Evolutionary conservation across 2,329 filamentous ascomycete genomes (phyloP).

Genomic region (Bipolaris victoriae): DNA sequence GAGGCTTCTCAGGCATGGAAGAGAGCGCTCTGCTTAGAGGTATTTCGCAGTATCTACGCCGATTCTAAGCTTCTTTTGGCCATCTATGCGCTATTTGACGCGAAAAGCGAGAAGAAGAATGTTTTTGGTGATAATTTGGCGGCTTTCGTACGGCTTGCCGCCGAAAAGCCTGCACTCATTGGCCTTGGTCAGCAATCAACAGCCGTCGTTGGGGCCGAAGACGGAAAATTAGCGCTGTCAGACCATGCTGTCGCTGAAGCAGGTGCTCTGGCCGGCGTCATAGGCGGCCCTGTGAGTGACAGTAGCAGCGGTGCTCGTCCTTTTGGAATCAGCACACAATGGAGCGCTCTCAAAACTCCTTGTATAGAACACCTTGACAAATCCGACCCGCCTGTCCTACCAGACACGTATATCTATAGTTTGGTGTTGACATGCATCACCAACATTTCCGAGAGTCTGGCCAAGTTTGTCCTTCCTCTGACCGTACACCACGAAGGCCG

Average conservation of each 20-base stretch:
- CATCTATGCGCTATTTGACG: conserved; percentile 82
- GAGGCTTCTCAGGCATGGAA: conserved; percentile 83
- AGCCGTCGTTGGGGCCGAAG: conserved; percentile 69
- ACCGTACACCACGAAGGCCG: conserved; percentile 78
- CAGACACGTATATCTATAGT: conserved; percentile 93
- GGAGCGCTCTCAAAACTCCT: conserved; percentile 84
- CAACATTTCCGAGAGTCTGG: conserved; percentile 87
- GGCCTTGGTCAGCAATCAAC: conserved; percentile 89
- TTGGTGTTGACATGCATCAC: conserved; percentile 88
- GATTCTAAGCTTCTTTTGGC: conserved; percentile 78
- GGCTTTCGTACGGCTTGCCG: conserved; percentile 88
- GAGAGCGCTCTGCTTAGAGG: conserved; percentile 85
- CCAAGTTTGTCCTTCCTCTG: conserved; percentile 89
- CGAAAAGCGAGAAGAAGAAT: conserved; percentile 71
- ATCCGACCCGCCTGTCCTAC: conserved; percentile 77
- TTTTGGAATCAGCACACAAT: conserved; percentile 84
- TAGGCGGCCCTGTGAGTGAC: conserved; percentile 70
- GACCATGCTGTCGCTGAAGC: conserved; percentile 91
- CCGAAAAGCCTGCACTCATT: conserved; percentile 87
- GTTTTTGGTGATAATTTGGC: conserved; percentile 84
- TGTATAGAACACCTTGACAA: conserved; percentile 97
- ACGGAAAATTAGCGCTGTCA: conserved; percentile 63
- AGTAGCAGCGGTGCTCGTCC: conserved; percentile 66
- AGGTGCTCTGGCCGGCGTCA: conserved; percentile 84
- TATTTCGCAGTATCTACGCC: conserved; percentile 83